Percentiles rank a stretch among this genome's conserved stretches.
These are phyloP conservation scores for Globisporangium spiculum DNA, from an alignment of 352 stramenopile genomes.

Conservation along the genomic window DNA sequence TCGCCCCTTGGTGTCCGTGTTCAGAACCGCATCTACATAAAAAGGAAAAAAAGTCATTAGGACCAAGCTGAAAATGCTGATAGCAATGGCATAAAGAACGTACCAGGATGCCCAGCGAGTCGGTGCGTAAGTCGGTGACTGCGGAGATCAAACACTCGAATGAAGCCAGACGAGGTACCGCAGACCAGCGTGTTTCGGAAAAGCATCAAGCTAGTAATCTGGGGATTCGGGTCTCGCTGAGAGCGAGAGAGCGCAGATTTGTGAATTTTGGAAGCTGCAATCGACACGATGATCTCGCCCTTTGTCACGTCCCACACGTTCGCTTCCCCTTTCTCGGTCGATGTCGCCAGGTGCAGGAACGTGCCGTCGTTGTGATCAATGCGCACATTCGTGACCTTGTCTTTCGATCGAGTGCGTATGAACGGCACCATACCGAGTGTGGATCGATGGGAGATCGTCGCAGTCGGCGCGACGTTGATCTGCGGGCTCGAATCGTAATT, in stretches of 20 bases:
- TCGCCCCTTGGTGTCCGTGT: constrained; percentile 81
- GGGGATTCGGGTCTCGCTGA: constrained; percentile 53
- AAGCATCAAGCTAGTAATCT: constrained; percentile 88
- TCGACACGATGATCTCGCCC: constrained; percentile 77
- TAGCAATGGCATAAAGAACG: neutral
- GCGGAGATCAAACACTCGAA: constrained; percentile 84
- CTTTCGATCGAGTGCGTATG: constrained; percentile 70
- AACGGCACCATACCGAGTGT: constrained; percentile 84
- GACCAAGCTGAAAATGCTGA: neutral
- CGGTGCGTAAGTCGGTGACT: constrained; percentile 78
- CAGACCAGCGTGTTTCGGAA: constrained; percentile 86
- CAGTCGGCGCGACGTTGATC: constrained; percentile 54
- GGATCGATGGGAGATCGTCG: constrained; percentile 74
- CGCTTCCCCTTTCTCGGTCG: constrained; percentile 83
- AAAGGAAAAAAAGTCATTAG: neutral
- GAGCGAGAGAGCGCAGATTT: constrained; percentile 73
- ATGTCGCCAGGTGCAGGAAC: constrained; percentile 78
- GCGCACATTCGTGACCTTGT: constrained; percentile 77
- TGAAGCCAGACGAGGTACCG: constrained; percentile 84
- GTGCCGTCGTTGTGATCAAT: constrained; percentile 80
- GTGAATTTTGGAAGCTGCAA: constrained; percentile 80
- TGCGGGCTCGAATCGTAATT: constrained; percentile 43
- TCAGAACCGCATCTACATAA: constrained; percentile 65
- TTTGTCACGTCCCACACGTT: constrained; percentile 88
- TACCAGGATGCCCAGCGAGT: constrained; percentile 82